phyloP scores from a whole-genome alignment of 2,329 filamentous ascomycete genomes.

The Fusarium goolgardi region DNA sequence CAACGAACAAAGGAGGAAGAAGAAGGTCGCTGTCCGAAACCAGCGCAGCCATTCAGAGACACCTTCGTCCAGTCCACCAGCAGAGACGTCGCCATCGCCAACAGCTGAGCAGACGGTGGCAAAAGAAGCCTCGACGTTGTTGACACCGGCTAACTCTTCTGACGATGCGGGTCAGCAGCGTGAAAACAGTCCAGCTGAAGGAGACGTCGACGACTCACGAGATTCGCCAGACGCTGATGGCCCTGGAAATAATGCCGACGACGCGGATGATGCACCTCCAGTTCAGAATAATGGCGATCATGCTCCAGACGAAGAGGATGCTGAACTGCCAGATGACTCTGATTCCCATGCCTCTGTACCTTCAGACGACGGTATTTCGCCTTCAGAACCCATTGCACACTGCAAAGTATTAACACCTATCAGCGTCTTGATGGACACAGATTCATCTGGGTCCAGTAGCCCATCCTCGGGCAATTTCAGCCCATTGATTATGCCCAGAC shows the following conservation, averaged over 20 bases:
- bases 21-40: conserved; percentile 8
- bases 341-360: not conserved
- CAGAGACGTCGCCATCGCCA: not conserved
- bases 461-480: conserved; percentile 4
- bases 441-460: not conserved
- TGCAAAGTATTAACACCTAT: not conserved
- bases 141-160: not conserved
- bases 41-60: not conserved
- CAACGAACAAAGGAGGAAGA: not conserved
- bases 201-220: not conserved
- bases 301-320: not conserved
- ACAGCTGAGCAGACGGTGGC: too few relatives aligned
- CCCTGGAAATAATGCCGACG: not conserved
- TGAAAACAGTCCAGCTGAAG: not conserved
- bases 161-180: not conserved
- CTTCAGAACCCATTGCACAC: not conserved
- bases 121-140: too few relatives aligned
- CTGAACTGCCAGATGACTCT: not conserved
- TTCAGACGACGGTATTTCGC: not conserved
- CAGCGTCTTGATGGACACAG: not conserved
- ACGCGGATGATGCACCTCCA: not conserved
- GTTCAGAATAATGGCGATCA: not conserved
- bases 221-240: not conserved
- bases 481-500: conserved; percentile 1
- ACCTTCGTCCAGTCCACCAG: not conserved